Base-by-base conservation (phyloP, 2,329 filamentous ascomycete species). In the Arachnomyces sp. region DNA sequence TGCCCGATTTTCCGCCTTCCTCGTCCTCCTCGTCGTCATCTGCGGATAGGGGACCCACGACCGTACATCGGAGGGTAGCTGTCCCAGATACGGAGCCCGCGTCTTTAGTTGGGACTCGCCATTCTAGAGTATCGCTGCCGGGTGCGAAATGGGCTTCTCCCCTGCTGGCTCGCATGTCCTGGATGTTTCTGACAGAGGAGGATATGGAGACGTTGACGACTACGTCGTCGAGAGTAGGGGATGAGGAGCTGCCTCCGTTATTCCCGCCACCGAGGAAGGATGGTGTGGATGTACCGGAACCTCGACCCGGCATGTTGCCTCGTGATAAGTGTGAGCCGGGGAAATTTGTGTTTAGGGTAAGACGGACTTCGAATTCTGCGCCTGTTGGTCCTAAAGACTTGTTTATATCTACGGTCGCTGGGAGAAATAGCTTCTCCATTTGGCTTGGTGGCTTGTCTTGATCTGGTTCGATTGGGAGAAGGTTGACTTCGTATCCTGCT, bases 401-500 rank as follows among this genome's bases (percentile, higher is more conserved):
- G 52, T 81, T 83, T 35, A 96, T 77, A 54, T 94, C 85, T 37
- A 94, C 71, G 36, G 73, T 79, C 2, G 92, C 82, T 0, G 92
- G 92, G 4, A 96, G 66, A 56, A 88, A 87, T 11, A 96, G 69
- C 49, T 76, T 81, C 43, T 77, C 77, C 46, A 46, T 66, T 9
- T 71, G 67, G 39, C 64, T 74, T 2, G 76, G 63, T 39, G 65
- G 73, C 13, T 74, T 70, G 38, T 71, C 70, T 50, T 76, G 73
- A 14, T 73, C 70, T 49, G 70, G 72, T 12, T 79, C 74, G 36
- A 82, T 76, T 0, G 88, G 88, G 9, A 96, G 70, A 15, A 98
- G 66, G 60, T 98, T 86, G 14, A 94, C 87, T 61, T 95, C 90
- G 57, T 98, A 98, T 15, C 88, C 89, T 25, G 88, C 89, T 13